These are phyloP conservation scores for Vitis hybrid DNA, from an alignment of 177 flowering plant genomes.

Conservation along the genomic window DNA sequence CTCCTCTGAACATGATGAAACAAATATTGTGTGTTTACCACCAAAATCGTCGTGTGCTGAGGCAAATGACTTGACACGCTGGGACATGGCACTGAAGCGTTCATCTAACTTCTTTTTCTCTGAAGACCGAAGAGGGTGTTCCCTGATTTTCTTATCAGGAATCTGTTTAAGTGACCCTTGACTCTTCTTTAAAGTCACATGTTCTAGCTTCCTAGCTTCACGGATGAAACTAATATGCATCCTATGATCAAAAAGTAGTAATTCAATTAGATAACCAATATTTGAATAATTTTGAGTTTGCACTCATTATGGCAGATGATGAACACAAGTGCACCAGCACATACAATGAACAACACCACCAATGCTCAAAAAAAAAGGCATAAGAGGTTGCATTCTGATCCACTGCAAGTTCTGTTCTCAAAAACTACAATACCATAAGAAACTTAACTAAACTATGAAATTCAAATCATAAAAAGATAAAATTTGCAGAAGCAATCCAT, in stretches of 20 bases:
- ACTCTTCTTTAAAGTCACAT: constrained; percentile 32
- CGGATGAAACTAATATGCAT: constrained; percentile 43
- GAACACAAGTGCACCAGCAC: too few species aligned
- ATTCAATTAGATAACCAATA: neutral
- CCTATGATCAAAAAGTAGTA: constrained; percentile 35
- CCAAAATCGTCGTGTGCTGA: constrained; percentile 35
- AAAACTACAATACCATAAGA: too few species aligned
- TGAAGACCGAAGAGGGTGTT: constrained; percentile 30
- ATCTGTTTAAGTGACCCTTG: constrained; percentile 14
- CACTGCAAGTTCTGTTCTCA: too few species aligned
- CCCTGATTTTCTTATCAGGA: constrained; percentile 14
- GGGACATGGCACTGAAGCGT: constrained; percentile 51
- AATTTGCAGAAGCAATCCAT: too few species aligned
- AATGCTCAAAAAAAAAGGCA: too few species aligned
- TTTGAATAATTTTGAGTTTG: neutral
- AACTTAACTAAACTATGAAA: too few species aligned
- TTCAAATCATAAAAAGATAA: too few species aligned
- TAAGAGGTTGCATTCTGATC: too few species aligned
- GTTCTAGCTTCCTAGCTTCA: constrained; percentile 47
- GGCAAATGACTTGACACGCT: constrained; percentile 70
- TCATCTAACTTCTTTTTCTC: constrained; percentile 58
- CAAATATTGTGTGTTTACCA: constrained; percentile 68
- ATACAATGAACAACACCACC: too few species aligned
- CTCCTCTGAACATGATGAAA: constrained; percentile 80
- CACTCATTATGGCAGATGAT: neutral